Conservation (phyloP, 2,329 filamentous ascomycete genomes). For the Alternaria angustiovoidea region DNA sequence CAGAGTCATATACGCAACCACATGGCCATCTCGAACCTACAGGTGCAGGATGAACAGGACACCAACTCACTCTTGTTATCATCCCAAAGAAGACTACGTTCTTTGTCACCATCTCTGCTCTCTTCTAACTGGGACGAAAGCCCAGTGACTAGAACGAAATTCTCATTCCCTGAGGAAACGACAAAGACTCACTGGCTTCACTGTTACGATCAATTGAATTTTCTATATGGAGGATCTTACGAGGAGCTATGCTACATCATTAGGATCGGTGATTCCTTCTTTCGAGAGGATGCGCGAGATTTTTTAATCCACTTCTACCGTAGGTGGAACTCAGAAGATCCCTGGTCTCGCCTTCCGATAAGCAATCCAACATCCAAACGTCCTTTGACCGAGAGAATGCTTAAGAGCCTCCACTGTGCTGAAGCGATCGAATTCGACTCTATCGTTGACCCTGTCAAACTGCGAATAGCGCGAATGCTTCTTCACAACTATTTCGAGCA, state of each 20-base stretch:
- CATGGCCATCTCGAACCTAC: background rate
- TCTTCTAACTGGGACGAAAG: slow-evolving; percentile 2
- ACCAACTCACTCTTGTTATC: background rate
- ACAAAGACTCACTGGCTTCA: slow-evolving; percentile 7
- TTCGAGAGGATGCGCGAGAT: slow-evolving; percentile 4
- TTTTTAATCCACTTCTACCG: slow-evolving; percentile 10
- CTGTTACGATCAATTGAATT: slow-evolving; percentile 5
- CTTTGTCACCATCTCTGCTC: slow-evolving; percentile 1
- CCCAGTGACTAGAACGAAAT: slow-evolving; percentile 1
- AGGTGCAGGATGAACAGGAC: background rate
- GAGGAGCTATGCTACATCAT: background rate
- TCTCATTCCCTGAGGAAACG: background rate
- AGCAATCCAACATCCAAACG: slow-evolving; percentile 6
- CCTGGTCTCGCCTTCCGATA: slow-evolving; percentile 5
- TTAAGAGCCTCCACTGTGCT: slow-evolving; percentile 8
- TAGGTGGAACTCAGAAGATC: slow-evolving; percentile 12
- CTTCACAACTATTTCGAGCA: slow-evolving; percentile 3
- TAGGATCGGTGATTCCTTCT: slow-evolving; percentile 2
- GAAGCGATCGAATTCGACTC: slow-evolving; percentile 2
- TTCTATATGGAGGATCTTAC: slow-evolving; percentile 4
- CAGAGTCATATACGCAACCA: background rate
- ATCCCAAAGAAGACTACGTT: slow-evolving; percentile 1
- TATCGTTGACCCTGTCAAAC: slow-evolving; percentile 3
- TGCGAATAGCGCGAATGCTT: slow-evolving; percentile 1
- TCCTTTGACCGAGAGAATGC: slow-evolving; percentile 8